phyloP scores from a whole-genome alignment of 805 yeast genomes.

The Lipomyces sp. region DNA sequence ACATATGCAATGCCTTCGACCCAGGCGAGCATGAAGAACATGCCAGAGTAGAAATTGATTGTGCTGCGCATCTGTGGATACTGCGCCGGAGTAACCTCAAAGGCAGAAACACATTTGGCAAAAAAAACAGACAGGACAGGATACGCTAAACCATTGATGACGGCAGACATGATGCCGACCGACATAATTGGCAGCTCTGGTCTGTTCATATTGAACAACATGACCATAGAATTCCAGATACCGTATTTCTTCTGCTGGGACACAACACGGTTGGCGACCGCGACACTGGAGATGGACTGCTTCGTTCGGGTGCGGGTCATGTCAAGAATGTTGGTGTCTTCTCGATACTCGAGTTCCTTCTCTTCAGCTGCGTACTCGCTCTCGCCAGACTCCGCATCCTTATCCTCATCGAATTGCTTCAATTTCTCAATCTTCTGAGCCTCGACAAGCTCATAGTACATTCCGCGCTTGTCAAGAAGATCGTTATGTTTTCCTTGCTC shows the following conservation, averaged over 20 bases:
- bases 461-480: conserved; percentile 43
- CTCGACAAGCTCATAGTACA: conserved; percentile 46
- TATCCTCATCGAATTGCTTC: conserved; percentile 7
- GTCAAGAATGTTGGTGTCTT: conserved; percentile 29
- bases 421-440: conserved; percentile 43
- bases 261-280: conserved; percentile 2
- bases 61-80: conserved; percentile 45
- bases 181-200: conserved; percentile 20
- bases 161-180: conserved; percentile 14
- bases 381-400: not conserved
- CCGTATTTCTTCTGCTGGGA: conserved; percentile 3
- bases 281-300: conserved; percentile 28
- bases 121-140: conserved; percentile 31
- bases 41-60: conserved; percentile 47
- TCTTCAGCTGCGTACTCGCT: conserved; percentile 1
- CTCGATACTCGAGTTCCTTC: conserved; percentile 15
- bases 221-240: not conserved
- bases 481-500: conserved; percentile 53
- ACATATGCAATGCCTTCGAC: conserved; percentile 49
- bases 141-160: conserved; percentile 35
- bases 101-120: conserved; percentile 29
- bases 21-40: conserved; percentile 48
- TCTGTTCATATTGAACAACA: conserved; percentile 9
- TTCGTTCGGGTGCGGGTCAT: conserved; percentile 24
- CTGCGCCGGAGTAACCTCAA: conserved; percentile 42